Base-by-base conservation (phyloP, 345 rosid species). In the Raphanus raphanistrum region DNA sequence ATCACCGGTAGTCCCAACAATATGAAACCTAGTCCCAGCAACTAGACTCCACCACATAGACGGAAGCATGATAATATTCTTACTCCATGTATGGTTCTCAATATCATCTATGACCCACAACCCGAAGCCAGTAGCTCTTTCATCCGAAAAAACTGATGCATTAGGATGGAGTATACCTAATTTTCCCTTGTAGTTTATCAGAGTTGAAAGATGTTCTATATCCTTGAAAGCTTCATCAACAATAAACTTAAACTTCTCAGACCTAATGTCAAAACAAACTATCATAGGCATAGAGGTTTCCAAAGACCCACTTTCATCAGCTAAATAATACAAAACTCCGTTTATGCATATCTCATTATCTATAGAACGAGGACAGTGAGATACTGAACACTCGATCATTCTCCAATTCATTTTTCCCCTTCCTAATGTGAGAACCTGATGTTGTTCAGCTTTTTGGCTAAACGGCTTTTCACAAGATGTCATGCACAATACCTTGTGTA, bases 341-440 rank as follows among this genome's bases (percentile, higher is more conserved):
- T 41, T 6, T n/a, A 71, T 71, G 28, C 58, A 71, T 8, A 71
- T 15, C 4, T 38, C 75, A 9, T 0, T 9, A 5, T 15, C 8
- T 3, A 8, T 2, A 13, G 15, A 45, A 4, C 1, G 6, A 71
- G 75, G 66, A 25, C 9, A 38, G 38, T 71, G 66, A 0, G 9
- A 1, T 41, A 59, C 35, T 0, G 75, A 10, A 59, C 66, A 71
- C 2, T 27, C 38, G 27, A 59, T 2, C 66, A 26, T 71, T 59
- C 38, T 71, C 75, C 66, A 71, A 2, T 5, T n/a, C 36, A 10
- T 0, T 0, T 38, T 41, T 4, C 9, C 38, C 0, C 2, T 28
- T 72, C 75, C 59, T 15, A 72, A 8, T 6, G 75, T 72, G 15
- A 72, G 67, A 28, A 72, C 67, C 48, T 72, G 59, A 43, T 61